Conservation (phyloP, 2,329 filamentous ascomycete species). For the Gnomoniopsis sp. region DNA sequence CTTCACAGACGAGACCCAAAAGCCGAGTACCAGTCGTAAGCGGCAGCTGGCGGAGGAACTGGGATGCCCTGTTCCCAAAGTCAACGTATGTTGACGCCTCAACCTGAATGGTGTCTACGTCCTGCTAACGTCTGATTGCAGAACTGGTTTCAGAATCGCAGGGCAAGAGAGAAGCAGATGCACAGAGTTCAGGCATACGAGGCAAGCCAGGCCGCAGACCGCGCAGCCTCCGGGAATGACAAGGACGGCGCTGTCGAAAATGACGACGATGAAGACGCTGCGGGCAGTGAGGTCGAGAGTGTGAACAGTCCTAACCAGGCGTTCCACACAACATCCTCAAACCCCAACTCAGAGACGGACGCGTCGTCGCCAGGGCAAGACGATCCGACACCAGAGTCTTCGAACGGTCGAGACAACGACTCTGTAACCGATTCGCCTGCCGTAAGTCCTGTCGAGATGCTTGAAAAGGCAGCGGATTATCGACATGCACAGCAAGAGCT, state of each 20-base stretch:
- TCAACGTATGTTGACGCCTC: constrained; percentile 10
- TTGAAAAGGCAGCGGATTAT: not conserved
- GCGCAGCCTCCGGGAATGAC: constrained; percentile 30
- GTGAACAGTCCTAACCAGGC: constrained; percentile 30
- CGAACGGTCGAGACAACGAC: constrained; percentile 6
- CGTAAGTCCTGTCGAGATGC: not conserved
- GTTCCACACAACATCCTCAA: constrained; percentile 34
- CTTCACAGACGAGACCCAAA: constrained; percentile 18
- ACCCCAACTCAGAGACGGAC: constrained; percentile 29
- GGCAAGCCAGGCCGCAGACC: constrained; percentile 38
- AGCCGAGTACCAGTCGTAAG: constrained; percentile 18
- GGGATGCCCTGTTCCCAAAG: constrained; percentile 16
- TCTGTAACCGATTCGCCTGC: constrained; percentile 2
- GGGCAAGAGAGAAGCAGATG: constrained; percentile 63
- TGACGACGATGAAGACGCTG: constrained; percentile 22
- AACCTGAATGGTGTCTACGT: not conserved
- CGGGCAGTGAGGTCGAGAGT: constrained; percentile 30
- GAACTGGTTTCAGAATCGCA: constrained; percentile 69
- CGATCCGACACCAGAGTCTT: constrained; percentile 1
- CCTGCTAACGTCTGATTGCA: constrained; percentile 33
- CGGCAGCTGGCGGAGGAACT: constrained; percentile 17
- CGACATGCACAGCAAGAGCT: not conserved
- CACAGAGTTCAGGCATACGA: constrained; percentile 52
- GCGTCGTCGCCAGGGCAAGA: constrained; percentile 22
- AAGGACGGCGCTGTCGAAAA: constrained; percentile 22